Evolutionary conservation across 352 stramenopile genomes (phyloP).

Genomic region (Pythium utonaiense): DNA sequence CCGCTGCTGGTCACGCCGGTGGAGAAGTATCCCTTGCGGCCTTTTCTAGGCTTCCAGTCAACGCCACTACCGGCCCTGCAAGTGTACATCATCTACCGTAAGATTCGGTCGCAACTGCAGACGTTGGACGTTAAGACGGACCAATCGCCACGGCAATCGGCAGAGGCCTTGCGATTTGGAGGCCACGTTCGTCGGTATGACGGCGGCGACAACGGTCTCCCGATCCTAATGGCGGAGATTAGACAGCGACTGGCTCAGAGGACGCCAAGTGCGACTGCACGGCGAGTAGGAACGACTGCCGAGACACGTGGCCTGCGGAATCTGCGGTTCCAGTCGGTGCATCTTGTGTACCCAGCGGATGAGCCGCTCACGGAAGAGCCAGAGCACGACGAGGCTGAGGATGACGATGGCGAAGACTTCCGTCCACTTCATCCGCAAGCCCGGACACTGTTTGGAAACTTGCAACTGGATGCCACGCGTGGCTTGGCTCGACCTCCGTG

Average conservation of each 20-base stretch:
- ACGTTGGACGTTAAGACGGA: slow-evolving; percentile 13
- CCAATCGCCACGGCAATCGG: slow-evolving; percentile 14
- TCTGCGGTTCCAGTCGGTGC: slow-evolving; percentile 13
- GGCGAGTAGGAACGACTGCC: neutral
- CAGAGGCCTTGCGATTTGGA: slow-evolving; percentile 8
- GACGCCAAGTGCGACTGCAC: neutral
- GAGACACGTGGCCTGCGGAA: neutral
- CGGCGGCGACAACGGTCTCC: neutral
- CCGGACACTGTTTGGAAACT: neutral
- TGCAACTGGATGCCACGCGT: neutral
- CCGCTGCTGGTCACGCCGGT: slow-evolving; percentile 50
- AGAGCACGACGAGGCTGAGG: neutral
- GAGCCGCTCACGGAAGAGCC: neutral
- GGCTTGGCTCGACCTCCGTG: neutral
- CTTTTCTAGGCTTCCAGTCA: slow-evolving; percentile 40
- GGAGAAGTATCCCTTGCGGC: slow-evolving; percentile 61
- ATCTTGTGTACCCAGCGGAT: slow-evolving; percentile 19
- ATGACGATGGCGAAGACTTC: neutral
- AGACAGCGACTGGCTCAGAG: neutral
- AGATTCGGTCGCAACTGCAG: slow-evolving; percentile 27
- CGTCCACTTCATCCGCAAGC: neutral
- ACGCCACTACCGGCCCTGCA: slow-evolving; percentile 55
- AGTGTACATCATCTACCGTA: slow-evolving; percentile 70
- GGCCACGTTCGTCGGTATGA: neutral
- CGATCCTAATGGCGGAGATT: neutral